phyloP scores from a whole-genome alignment of 140 eudicot species.

The Cichorium intybus region DNA sequence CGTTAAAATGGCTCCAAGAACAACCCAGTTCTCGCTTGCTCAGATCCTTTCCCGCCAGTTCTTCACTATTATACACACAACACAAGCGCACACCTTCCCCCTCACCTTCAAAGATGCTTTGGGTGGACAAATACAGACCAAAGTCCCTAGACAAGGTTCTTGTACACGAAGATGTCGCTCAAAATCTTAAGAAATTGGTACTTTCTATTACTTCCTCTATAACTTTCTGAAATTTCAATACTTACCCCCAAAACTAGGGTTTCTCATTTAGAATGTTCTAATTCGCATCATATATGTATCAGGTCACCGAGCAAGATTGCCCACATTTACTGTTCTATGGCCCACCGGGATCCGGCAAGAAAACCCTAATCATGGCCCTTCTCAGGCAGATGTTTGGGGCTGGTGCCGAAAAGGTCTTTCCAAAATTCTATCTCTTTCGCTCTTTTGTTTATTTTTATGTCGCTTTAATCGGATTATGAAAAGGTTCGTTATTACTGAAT shows the following conservation, averaged over 20 bases:
- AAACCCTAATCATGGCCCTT: slow-evolving; percentile 98
- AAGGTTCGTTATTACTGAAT: background rate
- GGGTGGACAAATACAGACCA: slow-evolving; percentile 97
- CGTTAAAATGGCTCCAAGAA: slow-evolving; percentile 23
- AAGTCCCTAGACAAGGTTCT: slow-evolving; percentile 93
- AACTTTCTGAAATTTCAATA: background rate
- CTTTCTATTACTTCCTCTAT: background rate
- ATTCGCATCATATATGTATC: background rate
- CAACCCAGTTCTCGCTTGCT: background rate
- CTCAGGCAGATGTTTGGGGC: slow-evolving; percentile 95
- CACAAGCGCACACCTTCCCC: background rate
- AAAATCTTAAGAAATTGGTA: slow-evolving; percentile 88
- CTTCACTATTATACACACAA: slow-evolving; percentile 7
- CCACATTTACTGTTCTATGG: slow-evolving; percentile 94
- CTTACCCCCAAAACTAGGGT: slow-evolving; percentile 13
- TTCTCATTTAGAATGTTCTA: background rate
- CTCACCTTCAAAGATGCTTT: slow-evolving; percentile 53
- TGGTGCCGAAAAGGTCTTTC: slow-evolving; percentile 78
- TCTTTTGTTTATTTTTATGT: background rate
- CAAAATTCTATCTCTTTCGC: background rate
- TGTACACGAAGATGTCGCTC: slow-evolving; percentile 85
- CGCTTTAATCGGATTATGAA: background rate
- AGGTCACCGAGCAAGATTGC: slow-evolving; percentile 97
- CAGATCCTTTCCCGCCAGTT: slow-evolving; percentile 51
- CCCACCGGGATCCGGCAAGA: slow-evolving; percentile 95